A percentile compares a stretch with the other conserved stretches of the same genome.
These are phyloP conservation scores for Pythium myriotylum DNA, from an alignment of 352 stramenopile genomes.

Conservation along the genomic window DNA sequence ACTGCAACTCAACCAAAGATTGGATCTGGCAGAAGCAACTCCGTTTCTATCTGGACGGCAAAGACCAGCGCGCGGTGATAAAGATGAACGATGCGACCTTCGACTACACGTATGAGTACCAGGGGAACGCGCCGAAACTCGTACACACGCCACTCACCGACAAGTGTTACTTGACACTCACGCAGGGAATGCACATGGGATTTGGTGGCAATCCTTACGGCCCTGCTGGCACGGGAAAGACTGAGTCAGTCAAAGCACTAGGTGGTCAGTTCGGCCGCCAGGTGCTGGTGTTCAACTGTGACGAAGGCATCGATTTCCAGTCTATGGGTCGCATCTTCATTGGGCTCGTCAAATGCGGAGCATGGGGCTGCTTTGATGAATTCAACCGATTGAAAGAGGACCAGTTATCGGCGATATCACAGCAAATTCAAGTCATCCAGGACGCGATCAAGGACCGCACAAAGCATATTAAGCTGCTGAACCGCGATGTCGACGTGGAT, in stretches of 20 bases:
- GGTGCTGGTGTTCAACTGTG: slow-evolving; percentile 88
- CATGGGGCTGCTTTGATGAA: slow-evolving; percentile 93
- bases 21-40: slow-evolving; percentile 92
- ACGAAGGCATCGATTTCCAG: slow-evolving; percentile 90
- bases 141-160: slow-evolving; percentile 91
- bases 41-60: slow-evolving; percentile 72
- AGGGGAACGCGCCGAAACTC: slow-evolving; percentile 87
- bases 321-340: slow-evolving; percentile 91
- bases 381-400: slow-evolving; percentile 93
- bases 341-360: slow-evolving; percentile 87
- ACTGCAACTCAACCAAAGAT: slow-evolving; percentile 55
- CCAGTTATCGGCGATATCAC: slow-evolving; percentile 85
- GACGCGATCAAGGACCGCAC: slow-evolving; percentile 80
- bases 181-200: slow-evolving; percentile 81
- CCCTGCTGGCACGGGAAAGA: slow-evolving; percentile 91
- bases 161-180: slow-evolving; percentile 91
- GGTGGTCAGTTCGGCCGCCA: slow-evolving; percentile 80
- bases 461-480: slow-evolving; percentile 65
- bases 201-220: slow-evolving; percentile 91
- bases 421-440: slow-evolving; percentile 92
- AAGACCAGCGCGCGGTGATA: slow-evolving; percentile 34
- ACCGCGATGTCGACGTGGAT: slow-evolving; percentile 73
- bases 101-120: slow-evolving; percentile 92
- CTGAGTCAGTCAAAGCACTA: slow-evolving; percentile 91
- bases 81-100: slow-evolving; percentile 67